A percentile compares a stretch with the other conserved stretches of the same genome.
These are phyloP conservation scores for Sequoiadendron giganteum DNA, from an alignment of 75 land plant species.

Conservation along the genomic window DNA sequence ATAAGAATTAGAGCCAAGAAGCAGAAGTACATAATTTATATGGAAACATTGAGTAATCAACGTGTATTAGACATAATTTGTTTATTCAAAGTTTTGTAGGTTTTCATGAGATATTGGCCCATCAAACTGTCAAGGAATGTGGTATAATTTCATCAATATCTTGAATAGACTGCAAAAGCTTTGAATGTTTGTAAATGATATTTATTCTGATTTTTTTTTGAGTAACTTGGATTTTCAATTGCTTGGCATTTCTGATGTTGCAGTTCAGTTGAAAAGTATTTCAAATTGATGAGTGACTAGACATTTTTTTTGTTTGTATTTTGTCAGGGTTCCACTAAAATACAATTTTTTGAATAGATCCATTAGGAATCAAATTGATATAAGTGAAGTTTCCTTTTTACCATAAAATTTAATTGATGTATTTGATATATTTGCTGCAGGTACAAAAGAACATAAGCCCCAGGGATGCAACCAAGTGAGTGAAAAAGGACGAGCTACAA, in stretches of 20 bases:
- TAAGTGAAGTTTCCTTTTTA: background rate
- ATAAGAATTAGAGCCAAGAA: background rate
- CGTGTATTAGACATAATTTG: background rate
- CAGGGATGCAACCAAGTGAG: background rate
- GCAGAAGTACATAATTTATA: background rate
- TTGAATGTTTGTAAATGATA: background rate
- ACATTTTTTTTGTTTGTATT: background rate
- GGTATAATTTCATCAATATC: background rate
- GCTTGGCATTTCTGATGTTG: background rate
- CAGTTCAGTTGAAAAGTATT: no score
- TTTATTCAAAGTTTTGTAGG: background rate
- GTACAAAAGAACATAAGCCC: background rate
- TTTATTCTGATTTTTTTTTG: background rate
- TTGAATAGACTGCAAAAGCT: background rate
- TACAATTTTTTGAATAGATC: background rate
- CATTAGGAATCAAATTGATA: background rate
- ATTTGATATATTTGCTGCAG: background rate
- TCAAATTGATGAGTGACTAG: background rate
- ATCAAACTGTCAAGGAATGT: background rate
- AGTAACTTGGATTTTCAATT: background rate
- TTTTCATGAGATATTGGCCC: background rate
- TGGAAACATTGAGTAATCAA: background rate
- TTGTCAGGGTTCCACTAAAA: background rate
- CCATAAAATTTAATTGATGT: background rate
- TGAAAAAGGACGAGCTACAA: conserved; percentile 7